These are phyloP conservation scores for Pseudocercospora crystallina DNA, from an alignment of 2,329 filamentous ascomycete genomes.

Conservation along the genomic window DNA sequence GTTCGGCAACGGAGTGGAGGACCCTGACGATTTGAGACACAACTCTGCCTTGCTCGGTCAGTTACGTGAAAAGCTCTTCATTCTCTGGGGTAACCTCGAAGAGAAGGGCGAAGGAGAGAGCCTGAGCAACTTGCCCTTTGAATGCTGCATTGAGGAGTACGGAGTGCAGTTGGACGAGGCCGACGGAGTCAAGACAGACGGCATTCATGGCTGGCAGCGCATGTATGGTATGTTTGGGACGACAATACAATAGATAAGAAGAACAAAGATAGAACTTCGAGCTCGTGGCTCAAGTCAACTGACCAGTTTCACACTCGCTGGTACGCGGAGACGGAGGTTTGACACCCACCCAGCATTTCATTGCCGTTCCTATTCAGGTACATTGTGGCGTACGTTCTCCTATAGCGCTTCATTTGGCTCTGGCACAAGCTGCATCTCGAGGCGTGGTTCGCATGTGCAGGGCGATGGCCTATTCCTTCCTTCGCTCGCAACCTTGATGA, in stretches of 20 bases:
- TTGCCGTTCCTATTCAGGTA: too few relatives aligned
- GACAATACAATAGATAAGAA: constrained; percentile 24
- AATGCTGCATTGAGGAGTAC: constrained; percentile 47
- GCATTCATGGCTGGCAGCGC: constrained; percentile 27
- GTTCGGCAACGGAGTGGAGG: constrained; percentile 54
- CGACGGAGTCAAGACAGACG: constrained; percentile 18
- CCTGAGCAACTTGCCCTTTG: constrained; percentile 43
- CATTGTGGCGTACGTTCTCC: too few relatives aligned
- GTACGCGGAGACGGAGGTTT: too few relatives aligned
- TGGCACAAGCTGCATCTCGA: too few relatives aligned
- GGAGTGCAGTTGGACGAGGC: constrained; percentile 37
- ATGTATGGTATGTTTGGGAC: constrained; percentile 37
- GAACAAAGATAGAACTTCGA: neutral
- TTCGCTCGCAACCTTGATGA: too few relatives aligned
- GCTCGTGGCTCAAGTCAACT: too few relatives aligned
- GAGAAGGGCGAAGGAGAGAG: constrained; percentile 46
- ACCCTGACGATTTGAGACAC: constrained; percentile 59
- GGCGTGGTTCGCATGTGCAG: too few relatives aligned
- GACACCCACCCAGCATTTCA: too few relatives aligned
- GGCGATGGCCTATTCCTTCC: too few relatives aligned
- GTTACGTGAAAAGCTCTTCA: constrained; percentile 70
- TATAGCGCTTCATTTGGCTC: too few relatives aligned
- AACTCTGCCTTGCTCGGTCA: constrained; percentile 49
- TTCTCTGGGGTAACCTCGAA: constrained; percentile 83
- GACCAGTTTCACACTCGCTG: too few relatives aligned